A percentile compares a stretch with the other conserved stretches of the same genome.
phyloP scores from a whole-genome alignment of 371 early-diverging fungal species.

The Lichtheimia hyalospora region DNA sequence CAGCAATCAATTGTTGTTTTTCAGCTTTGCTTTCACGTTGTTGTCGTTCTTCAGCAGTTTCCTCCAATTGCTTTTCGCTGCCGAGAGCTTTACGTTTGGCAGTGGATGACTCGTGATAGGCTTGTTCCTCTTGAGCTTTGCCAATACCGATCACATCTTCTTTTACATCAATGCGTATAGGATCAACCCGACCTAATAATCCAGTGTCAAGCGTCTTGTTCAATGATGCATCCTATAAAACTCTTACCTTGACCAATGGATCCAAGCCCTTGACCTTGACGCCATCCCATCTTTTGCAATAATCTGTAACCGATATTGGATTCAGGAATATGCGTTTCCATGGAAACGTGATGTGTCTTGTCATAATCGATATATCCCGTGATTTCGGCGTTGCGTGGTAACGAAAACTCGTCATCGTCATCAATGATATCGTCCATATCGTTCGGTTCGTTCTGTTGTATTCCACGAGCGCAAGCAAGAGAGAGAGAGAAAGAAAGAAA shows the following conservation, averaged over 20 bases:
- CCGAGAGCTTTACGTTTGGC: constrained; percentile 60
- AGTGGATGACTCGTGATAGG: constrained; percentile 55
- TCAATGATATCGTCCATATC: neutral
- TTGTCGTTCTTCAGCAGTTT: constrained; percentile 54
- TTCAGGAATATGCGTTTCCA: constrained; percentile 21
- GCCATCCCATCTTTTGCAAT: constrained; percentile 46
- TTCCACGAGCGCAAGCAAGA: too few species aligned
- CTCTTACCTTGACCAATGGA: constrained; percentile 10
- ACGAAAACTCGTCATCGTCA: constrained; percentile 12
- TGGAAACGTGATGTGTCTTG: constrained; percentile 10
- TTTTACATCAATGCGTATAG: constrained; percentile 61
- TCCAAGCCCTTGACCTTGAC: constrained; percentile 43
- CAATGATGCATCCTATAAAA: neutral
- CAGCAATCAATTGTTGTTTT: constrained; percentile 47
- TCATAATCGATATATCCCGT: constrained; percentile 20
- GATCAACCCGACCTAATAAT: constrained; percentile 61
- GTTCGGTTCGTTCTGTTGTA: too few species aligned
- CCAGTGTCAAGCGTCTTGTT: neutral
- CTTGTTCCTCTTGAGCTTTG: constrained; percentile 55
- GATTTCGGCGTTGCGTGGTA: constrained; percentile 15
- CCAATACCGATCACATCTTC: constrained; percentile 68
- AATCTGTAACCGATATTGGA: constrained; percentile 32
- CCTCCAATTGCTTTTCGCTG: constrained; percentile 64
- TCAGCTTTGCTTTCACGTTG: constrained; percentile 48
- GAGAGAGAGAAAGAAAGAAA: too few species aligned